Base-by-base conservation (phyloP, 2,329 filamentous ascomycete species). In the Bipolaris cookei region DNA sequence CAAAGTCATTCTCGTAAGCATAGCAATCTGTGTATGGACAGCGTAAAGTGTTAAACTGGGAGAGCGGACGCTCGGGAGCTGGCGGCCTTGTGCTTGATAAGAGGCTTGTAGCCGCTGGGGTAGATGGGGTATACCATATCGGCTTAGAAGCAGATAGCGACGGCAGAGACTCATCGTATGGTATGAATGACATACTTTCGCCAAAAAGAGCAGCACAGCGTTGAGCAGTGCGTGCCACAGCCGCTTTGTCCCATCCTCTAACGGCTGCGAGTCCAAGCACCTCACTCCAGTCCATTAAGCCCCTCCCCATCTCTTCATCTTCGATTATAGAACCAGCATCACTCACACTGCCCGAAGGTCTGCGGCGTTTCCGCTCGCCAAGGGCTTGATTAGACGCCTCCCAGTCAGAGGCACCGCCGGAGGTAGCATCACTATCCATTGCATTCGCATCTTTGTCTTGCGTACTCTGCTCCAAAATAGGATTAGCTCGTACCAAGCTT, bases 261-360 rank as follows among this genome's bases (percentile, higher is more conserved):
- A 96, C 78, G 0, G 90, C 84, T 2, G 94, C 94, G 0, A 92
- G 82, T 0, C 90, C 90, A 25, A 97, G 78, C 1, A 97, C 84
- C 64, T 96, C 91, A 64, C 87, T 90, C 94, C 94, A 98, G 77
- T 96, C 90, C 20, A 75, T 64, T 6, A 74, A 59, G 13, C 68
- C 63, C 32, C 54, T 55, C 37, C 66, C 59, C 18, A 25, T 37
- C 21, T 50, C 51, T 42, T 57, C 44, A 41, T 67, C 61, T 21
- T 58, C 58, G 11, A 39, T 55, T 21, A 28, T 64, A 13, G 61
- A 64, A 16, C 57, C 54, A 2, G 65, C 57, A 20, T 48, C 59
- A 7, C 51, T 53, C 21, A 45, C 25, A 6, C 47, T 60, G 32
- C 54, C 62, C 32, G 30, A 56, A 13, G 66, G 65, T 45, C 54